Evolutionary conservation across 164 flowering plant genomes (phyloP), one percentile per base, ranked within the genome.

Genomic region (Vitis cinerea): DNA sequence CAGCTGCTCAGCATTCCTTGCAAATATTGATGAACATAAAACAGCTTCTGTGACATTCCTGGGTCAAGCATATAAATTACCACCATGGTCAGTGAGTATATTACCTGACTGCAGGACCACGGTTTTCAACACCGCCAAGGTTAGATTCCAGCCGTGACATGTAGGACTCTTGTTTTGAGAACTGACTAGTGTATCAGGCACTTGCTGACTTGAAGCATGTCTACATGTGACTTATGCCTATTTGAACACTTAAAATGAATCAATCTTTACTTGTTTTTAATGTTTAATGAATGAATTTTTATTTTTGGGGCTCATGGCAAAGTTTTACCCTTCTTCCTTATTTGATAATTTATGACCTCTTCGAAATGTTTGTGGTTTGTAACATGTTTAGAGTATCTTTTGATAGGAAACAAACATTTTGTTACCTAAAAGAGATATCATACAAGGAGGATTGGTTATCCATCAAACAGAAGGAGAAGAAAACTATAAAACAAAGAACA

Each of bases 11-110:
- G 98, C 97, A 50, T 94, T 94, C 84, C 97, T 94, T 73, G 97
- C 98, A 60, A 92, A 94, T 81, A 89, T 90, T 57, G 97, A 94
- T 80, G 96, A 85, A 71, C 85, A 63, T 72, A 83, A 69, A 50
- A 59, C 79, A 47, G 92, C 81, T 55, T 61, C 70, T 31, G 94
- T 94, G 65, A 81, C 74, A 57, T 88, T 94, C 72, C 81, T 51
- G 68, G 94, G 90, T 47, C 84, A 81, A 69, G 62, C 67, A 61
- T 92, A 86, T 75, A 79, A 71, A 44, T 77, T 94, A 74, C 97
- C 98, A 64, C 91, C 98, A 14, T 94, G 98, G 98, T 92, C 98
- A 54, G 98, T 94, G 72, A 94, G 94, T 71, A 87, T 94, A 66
- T 72, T 94, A 64, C 97, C 97, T 53, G 95, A 92, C 75, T 94